Evolutionary conservation across 805 yeast species (phyloP).

Genomic region (Naumovozyma castellii): DNA sequence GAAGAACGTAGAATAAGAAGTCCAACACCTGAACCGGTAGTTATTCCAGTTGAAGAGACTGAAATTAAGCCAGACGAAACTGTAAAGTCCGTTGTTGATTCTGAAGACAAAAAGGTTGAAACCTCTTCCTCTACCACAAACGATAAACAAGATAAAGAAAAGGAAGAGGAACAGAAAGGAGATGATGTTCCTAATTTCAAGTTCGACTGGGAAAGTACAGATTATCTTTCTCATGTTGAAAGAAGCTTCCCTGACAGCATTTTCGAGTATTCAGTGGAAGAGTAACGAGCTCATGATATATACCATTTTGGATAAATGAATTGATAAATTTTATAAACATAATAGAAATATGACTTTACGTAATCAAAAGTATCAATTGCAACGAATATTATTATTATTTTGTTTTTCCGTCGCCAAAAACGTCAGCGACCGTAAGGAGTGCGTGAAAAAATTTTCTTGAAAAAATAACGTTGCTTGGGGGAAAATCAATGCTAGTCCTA

Average conservation of each 20-base stretch:
- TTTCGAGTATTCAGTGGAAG: constrained; percentile 30
- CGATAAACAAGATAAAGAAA: no score
- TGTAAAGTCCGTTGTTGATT: background rate
- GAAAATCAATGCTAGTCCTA: no score
- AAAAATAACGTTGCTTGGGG: background rate
- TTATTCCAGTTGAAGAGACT: background rate
- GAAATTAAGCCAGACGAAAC: background rate
- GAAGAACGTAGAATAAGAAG: background rate
- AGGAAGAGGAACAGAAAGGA: no score
- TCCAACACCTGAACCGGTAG: background rate
- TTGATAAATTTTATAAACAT: background rate
- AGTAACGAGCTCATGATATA: background rate
- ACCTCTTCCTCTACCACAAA: no score
- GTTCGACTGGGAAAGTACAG: constrained; percentile 19
- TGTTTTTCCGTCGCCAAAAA: background rate
- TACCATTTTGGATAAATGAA: background rate
- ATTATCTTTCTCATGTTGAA: constrained; percentile 12
- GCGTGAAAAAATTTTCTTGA: background rate
- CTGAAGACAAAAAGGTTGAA: background rate
- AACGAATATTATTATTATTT: no score
- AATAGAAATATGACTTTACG: background rate
- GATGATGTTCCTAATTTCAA: constrained; percentile 5
- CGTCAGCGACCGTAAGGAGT: background rate
- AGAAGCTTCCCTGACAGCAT: constrained; percentile 13
- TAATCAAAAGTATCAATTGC: no score